These are phyloP conservation scores for Corrigiola litoralis DNA, from an alignment of 179 eudicot species.

Conservation along the genomic window DNA sequence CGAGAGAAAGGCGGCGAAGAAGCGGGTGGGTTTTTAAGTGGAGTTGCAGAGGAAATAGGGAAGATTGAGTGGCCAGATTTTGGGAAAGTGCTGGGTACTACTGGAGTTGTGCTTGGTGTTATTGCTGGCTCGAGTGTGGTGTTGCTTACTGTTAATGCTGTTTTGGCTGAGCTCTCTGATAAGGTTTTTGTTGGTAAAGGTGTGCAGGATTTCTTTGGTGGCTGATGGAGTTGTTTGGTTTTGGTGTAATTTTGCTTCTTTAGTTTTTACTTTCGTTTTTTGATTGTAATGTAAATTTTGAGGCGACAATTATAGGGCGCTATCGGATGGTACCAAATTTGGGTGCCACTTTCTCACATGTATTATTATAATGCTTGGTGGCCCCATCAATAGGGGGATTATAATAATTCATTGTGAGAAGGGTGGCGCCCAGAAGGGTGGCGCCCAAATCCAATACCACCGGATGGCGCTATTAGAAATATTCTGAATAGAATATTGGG, in stretches of 20 bases:
- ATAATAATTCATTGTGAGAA: too few species aligned
- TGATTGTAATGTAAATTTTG: too few species aligned
- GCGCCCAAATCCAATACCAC: too few species aligned
- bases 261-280: too few species aligned
- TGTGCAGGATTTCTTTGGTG: conserved; percentile 84
- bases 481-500: too few species aligned
- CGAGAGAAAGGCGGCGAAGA: conserved; percentile 23
- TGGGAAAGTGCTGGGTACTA: conserved; percentile 52
- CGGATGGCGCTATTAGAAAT: too few species aligned
- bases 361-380: too few species aligned
- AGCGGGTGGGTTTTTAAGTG: conserved; percentile 29
- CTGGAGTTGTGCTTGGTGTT: conserved; percentile 81
- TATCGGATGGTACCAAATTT: too few species aligned
- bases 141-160: conserved; percentile 80
- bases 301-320: too few species aligned
- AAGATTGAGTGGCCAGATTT: conserved; percentile 74
- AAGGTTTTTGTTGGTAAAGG: conserved; percentile 78
- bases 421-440: too few species aligned
- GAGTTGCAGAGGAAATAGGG: conserved; percentile 59
- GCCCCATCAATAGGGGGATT: too few species aligned
- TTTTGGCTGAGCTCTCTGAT: conserved; percentile 86
- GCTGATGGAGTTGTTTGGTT: neutral
- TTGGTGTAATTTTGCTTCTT: neutral
- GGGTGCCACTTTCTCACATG: too few species aligned
- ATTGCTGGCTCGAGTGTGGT: conserved; percentile 87